Conservation (phyloP, 1,284 basidiomycete genomes). For the Pascua sp. region DNA sequence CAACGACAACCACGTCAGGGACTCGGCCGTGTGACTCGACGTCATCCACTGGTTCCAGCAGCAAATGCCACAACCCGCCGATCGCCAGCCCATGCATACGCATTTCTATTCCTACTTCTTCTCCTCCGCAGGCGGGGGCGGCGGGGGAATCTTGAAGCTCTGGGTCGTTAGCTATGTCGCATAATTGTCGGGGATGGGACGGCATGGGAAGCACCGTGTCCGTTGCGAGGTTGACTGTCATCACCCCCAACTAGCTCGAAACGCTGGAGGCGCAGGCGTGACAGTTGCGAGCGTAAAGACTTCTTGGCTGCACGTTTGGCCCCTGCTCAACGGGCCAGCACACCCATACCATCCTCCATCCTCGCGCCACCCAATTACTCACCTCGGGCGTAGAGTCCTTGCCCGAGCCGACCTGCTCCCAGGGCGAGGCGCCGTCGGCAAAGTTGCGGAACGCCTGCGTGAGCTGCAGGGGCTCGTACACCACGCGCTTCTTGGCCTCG, state of each 20-base stretch:
- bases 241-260: neutral
- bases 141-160: constrained; percentile 50
- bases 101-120: constrained; percentile 25
- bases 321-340: too few relatives aligned
- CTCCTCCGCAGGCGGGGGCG: constrained; percentile 46
- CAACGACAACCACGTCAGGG: constrained; percentile 10
- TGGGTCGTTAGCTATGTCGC: constrained; percentile 10
- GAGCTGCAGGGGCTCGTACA: constrained; percentile 95
- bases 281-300: too few relatives aligned
- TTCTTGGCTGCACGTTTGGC: too few relatives aligned
- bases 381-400: constrained; percentile 40
- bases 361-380: constrained; percentile 1
- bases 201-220: neutral
- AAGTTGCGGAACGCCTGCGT: constrained; percentile 99
- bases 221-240: neutral
- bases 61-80: neutral
- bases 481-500: constrained; percentile 97
- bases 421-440: constrained; percentile 79
- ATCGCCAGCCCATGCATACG: neutral
- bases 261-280: neutral
- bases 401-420: constrained; percentile 94
- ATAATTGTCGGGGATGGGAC: neutral
- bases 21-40: constrained; percentile 8
- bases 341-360: too few relatives aligned
- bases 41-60: constrained; percentile 17